Evolutionary conservation across 345 rosid genomes (phyloP).

Genomic region (Microcos paniculata): DNA sequence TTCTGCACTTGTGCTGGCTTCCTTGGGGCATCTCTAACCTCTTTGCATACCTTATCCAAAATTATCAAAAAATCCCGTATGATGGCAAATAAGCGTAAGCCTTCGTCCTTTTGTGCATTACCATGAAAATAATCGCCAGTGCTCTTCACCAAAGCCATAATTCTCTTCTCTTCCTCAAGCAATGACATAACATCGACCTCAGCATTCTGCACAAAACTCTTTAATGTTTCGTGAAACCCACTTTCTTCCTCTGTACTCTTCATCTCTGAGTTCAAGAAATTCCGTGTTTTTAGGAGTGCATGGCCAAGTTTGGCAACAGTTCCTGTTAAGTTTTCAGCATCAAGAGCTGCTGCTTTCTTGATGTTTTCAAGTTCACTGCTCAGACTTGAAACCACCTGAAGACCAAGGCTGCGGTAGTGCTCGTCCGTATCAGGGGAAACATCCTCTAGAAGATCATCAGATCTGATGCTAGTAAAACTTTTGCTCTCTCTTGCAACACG

Average conservation of each 20-base stretch:
- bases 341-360: conserved; percentile 82
- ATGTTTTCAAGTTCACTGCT: conserved; percentile 81
- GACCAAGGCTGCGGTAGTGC: conserved; percentile 71
- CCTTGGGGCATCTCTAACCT: conserved; percentile 64
- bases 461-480: conserved; percentile 64
- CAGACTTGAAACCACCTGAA: conserved; percentile 73
- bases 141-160: conserved; percentile 81
- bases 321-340: conserved; percentile 77
- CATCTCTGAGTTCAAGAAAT: conserved; percentile 76
- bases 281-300: conserved; percentile 48
- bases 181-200: conserved; percentile 60
- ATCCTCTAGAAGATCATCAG: conserved; percentile 77
- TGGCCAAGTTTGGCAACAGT: conserved; percentile 69
- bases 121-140: conserved; percentile 98
- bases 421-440: conserved; percentile 58
- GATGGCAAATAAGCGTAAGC: conserved; percentile 69
- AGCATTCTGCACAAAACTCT: conserved; percentile 77
- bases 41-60: conserved; percentile 79
- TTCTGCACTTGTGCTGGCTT: conserved; percentile 43
- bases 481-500: conserved; percentile 66
- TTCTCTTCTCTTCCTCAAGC: conserved; percentile 83
- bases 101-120: conserved; percentile 88
- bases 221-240: conserved; percentile 68
- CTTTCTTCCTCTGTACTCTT: conserved; percentile 62
- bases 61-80: conserved; percentile 85